phyloP scores from a whole-genome alignment of 2,329 filamentous ascomycete genomes.

The Cladosporium sp. region DNA sequence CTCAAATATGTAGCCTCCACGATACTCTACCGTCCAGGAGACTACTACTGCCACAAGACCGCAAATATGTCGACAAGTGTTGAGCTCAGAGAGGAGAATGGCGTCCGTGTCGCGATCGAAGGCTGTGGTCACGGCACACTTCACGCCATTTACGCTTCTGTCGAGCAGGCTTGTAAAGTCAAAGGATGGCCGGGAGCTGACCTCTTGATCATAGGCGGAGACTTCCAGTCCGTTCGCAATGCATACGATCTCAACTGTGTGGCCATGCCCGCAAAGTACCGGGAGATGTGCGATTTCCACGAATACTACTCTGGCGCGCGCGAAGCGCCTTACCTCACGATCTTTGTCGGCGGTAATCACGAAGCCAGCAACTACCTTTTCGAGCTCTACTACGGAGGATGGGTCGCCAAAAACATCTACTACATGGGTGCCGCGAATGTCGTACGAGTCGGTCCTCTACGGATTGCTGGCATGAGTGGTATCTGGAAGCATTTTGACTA shows the following conservation, averaged over 20 bases:
- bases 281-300: slow-evolving; percentile 84
- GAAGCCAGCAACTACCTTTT: slow-evolving; percentile 87
- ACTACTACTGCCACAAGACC: background rate
- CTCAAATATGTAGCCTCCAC: slow-evolving; percentile 5
- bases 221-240: slow-evolving; percentile 93
- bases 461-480: slow-evolving; percentile 85
- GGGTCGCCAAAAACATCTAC: slow-evolving; percentile 96
- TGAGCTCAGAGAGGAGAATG: slow-evolving; percentile 26
- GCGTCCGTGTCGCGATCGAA: slow-evolving; percentile 75
- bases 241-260: slow-evolving; percentile 82
- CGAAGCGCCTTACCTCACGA: slow-evolving; percentile 78
- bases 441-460: slow-evolving; percentile 73
- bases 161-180: slow-evolving; percentile 62
- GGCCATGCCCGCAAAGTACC: slow-evolving; percentile 85
- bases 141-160: slow-evolving; percentile 82
- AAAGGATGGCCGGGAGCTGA: slow-evolving; percentile 81
- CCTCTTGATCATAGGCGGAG: slow-evolving; percentile 88
- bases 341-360: slow-evolving; percentile 94
- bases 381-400: slow-evolving; percentile 94
- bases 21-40: background rate
- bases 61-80: slow-evolving; percentile 6
- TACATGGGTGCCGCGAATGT: slow-evolving; percentile 94
- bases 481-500: slow-evolving; percentile 96
- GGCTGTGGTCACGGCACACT: slow-evolving; percentile 92
- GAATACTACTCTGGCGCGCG: slow-evolving; percentile 82